Conservation (phyloP, 78 protist species). For the Protostelium mycophagum region DNA sequence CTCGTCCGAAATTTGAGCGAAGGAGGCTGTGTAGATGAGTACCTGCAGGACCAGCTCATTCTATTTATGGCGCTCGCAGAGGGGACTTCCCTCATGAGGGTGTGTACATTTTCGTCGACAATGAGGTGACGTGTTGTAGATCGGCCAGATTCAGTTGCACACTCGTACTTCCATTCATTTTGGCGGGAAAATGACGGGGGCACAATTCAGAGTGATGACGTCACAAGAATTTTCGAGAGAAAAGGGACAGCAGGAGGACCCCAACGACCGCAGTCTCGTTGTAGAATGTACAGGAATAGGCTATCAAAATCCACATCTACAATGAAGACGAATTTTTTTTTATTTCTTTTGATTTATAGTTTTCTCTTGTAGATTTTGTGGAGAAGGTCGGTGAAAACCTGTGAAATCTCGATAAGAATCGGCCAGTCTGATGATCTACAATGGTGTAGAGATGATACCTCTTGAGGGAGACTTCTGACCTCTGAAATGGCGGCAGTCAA, state of each 20-base stretch:
- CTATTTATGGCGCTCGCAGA: slow-evolving; percentile 80
- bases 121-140: too few relatives aligned
- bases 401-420: not conserved
- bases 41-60: slow-evolving; percentile 77
- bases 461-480: slow-evolving; percentile 70
- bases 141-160: slow-evolving; percentile 64
- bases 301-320: too few relatives aligned
- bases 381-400: slow-evolving; percentile 34
- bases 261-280: too few relatives aligned
- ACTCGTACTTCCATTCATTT: slow-evolving; percentile 74
- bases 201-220: too few relatives aligned
- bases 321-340: not conserved
- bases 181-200: slow-evolving; percentile 48
- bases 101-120: too few relatives aligned
- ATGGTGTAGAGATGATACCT: slow-evolving; percentile 1
- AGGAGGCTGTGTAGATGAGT: slow-evolving; percentile 79
- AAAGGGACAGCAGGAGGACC: too few relatives aligned
- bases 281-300: too few relatives aligned
- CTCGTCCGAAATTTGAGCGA: slow-evolving; percentile 32
- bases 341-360: slow-evolving; percentile 5
- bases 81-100: slow-evolving; percentile 59
- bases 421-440: not conserved
- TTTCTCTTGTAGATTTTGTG: slow-evolving; percentile 47
- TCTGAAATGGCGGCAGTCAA: slow-evolving; percentile 8
- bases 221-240: too few relatives aligned